Conservation (phyloP, 805 yeast genomes). For the Lipomyces oligophaga region DNA sequence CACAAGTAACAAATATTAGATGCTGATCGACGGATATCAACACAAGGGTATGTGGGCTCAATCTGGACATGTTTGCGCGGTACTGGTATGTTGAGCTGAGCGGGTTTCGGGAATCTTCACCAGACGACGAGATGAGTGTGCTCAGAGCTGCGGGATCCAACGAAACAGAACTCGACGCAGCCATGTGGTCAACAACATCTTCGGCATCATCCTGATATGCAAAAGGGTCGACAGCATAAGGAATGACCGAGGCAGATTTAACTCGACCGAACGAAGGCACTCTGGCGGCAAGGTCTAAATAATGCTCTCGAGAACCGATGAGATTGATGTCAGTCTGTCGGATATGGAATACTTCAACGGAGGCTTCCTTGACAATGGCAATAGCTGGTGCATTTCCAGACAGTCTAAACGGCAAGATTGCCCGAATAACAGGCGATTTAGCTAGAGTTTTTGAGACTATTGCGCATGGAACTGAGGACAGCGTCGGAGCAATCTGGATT, state of each 20-base stretch:
- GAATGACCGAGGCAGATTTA: slow-evolving; percentile 10
- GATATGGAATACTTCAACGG: slow-evolving; percentile 11
- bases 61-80: too few relatives aligned
- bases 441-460: slow-evolving; percentile 1
- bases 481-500: not conserved
- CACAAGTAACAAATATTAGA: slow-evolving; percentile 13
- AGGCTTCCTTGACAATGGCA: slow-evolving; percentile 15
- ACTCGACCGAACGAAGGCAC: slow-evolving; percentile 10
- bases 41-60: slow-evolving; percentile 14
- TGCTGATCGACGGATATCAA: slow-evolving; percentile 13
- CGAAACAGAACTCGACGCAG: too few relatives aligned
- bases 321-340: not conserved
- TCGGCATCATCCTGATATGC: not conserved
- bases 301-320: not conserved
- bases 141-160: too few relatives aligned
- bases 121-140: too few relatives aligned
- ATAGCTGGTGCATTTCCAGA: not conserved
- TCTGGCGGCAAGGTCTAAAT: not conserved
- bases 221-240: slow-evolving; percentile 7
- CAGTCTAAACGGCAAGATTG: slow-evolving; percentile 1
- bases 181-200: too few relatives aligned
- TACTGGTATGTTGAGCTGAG: too few relatives aligned
- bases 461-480: too few relatives aligned
- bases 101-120: too few relatives aligned
- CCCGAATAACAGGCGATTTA: slow-evolving; percentile 7